These are phyloP conservation scores for Akebia trifoliata DNA, from an alignment of 164 flowering plant species.

Conservation along the genomic window DNA sequence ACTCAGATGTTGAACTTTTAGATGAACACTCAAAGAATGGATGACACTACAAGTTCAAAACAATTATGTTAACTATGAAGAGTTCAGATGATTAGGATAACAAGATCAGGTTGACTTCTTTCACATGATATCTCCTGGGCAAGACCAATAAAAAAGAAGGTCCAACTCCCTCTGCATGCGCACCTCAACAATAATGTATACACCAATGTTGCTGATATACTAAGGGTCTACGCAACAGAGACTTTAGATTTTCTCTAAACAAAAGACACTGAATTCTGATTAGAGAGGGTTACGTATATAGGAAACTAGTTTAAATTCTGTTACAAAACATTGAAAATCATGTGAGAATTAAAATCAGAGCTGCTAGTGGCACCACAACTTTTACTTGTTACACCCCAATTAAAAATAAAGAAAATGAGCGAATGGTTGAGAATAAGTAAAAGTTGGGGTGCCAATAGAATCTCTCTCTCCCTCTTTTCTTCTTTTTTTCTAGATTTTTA, in stretches of 20 bases:
- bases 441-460: too few species aligned
- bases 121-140: neutral
- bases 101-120: neutral
- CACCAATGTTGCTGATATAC: neutral
- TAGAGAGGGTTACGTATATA: neutral
- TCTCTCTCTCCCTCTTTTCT: too few species aligned
- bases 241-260: neutral
- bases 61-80: neutral
- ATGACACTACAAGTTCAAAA: neutral
- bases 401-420: neutral
- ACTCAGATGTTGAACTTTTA: neutral
- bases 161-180: neutral
- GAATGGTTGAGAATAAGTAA: too few species aligned
- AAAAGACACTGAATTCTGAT: neutral
- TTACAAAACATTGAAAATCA: neutral
- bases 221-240: neutral
- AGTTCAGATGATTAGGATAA: neutral
- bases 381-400: too few species aligned
- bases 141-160: neutral
- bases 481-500: too few species aligned
- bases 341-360: neutral
- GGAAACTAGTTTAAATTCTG: neutral
- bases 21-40: neutral
- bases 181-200: neutral
- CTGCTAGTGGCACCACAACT: too few species aligned